Percentiles rank a stretch among this genome's conserved stretches.
These are phyloP conservation scores for Marasmius tenuissimus DNA, from an alignment of 1,284 basidiomycete genomes.

Conservation along the genomic window DNA sequence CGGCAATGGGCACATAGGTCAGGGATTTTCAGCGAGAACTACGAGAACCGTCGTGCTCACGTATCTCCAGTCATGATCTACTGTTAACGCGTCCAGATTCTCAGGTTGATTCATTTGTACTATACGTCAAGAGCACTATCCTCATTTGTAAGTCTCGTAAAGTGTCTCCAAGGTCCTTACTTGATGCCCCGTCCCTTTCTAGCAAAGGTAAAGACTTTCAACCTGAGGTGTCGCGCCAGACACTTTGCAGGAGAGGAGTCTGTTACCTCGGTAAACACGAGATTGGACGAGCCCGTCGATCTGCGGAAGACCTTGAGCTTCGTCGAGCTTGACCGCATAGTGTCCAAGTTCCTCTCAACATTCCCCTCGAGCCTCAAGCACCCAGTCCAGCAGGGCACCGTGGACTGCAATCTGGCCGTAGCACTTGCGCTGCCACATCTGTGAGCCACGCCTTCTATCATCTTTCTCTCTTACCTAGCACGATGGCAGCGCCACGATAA, in stretches of 20 bases:
- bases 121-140: slow-evolving; percentile 72
- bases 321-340: slow-evolving; percentile 60
- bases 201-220: slow-evolving; percentile 71
- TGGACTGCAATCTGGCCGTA: slow-evolving; percentile 69
- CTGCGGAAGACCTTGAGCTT: slow-evolving; percentile 62
- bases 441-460: slow-evolving; percentile 38
- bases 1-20: slow-evolving; percentile 69
- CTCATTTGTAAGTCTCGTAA: slow-evolving; percentile 46
- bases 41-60: neutral
- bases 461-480: slow-evolving; percentile 7
- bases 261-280: slow-evolving; percentile 26
- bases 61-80: slow-evolving; percentile 37
- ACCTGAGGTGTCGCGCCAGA: slow-evolving; percentile 61
- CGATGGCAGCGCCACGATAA: slow-evolving; percentile 52
- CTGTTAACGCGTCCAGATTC: slow-evolving; percentile 57
- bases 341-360: slow-evolving; percentile 55
- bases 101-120: slow-evolving; percentile 71
- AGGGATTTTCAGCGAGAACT: neutral
- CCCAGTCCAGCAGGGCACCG: slow-evolving; percentile 53
- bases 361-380: slow-evolving; percentile 59
- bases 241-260: slow-evolving; percentile 55
- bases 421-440: slow-evolving; percentile 61
- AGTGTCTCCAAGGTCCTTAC: neutral
- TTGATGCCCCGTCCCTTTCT: neutral
- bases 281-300: slow-evolving; percentile 43